Conservation (phyloP, 73 alveolate genomes). For the Diophrys appendiculata region DNA sequence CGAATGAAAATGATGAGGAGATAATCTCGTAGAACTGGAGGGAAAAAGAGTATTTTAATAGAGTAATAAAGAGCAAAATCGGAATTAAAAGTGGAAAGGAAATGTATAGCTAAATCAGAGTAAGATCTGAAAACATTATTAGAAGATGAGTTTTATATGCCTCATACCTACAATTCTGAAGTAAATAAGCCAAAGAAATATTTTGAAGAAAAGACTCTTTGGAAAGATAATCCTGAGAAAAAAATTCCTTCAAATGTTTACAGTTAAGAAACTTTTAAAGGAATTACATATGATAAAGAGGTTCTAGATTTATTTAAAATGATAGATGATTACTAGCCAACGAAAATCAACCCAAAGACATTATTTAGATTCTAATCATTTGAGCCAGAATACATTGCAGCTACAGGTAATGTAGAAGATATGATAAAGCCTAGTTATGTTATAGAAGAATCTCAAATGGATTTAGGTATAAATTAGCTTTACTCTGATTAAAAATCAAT, state of each 20-base stretch:
- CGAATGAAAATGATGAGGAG: not conserved
- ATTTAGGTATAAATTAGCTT: too few relatives aligned
- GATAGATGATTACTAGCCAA: not conserved
- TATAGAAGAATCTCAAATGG: not conserved
- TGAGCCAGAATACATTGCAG: not conserved
- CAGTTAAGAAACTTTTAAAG: not conserved
- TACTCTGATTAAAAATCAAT: too few relatives aligned
- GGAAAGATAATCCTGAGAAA: not conserved
- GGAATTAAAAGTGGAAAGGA: too few relatives aligned
- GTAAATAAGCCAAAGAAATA: not conserved
- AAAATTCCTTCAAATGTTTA: not conserved
- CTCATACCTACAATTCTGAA: not conserved
- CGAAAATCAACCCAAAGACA: not conserved
- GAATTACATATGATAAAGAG: not conserved
- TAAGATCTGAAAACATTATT: not conserved
- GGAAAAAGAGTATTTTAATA: not conserved
- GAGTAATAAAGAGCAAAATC: too few relatives aligned
- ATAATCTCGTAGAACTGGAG: not conserved
- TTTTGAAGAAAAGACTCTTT: not conserved
- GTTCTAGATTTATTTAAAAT: not conserved
- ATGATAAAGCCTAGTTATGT: not conserved
- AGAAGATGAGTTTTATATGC: not conserved
- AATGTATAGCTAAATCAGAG: too few relatives aligned
- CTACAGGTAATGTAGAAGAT: not conserved
- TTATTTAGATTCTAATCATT: not conserved